phyloP scores from a whole-genome alignment of 768 basidiomycete genomes.

The Boletus fagicola region DNA sequence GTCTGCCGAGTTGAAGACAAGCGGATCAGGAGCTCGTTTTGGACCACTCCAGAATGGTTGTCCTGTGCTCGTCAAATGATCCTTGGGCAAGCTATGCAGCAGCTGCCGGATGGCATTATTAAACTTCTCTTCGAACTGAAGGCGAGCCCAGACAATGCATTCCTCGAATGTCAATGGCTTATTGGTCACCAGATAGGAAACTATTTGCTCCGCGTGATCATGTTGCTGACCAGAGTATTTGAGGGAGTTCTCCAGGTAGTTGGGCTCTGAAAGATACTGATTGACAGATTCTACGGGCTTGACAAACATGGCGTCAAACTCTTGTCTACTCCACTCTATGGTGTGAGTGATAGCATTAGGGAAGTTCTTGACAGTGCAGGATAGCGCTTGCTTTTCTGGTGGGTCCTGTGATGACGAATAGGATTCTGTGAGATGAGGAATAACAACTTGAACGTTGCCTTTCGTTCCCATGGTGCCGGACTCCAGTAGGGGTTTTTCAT shows the following conservation, averaged over 20 bases:
- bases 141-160: slow-evolving; percentile 94
- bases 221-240: slow-evolving; percentile 91
- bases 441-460: slow-evolving; percentile 93
- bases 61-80: slow-evolving; percentile 85
- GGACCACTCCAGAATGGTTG: slow-evolving; percentile 99
- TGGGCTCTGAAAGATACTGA: slow-evolving; percentile 94
- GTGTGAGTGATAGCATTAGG: slow-evolving; percentile 97
- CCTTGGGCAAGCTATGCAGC: slow-evolving; percentile 91
- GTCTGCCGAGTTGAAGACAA: slow-evolving; percentile 82
- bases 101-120: slow-evolving; percentile 92
- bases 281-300: slow-evolving; percentile 94
- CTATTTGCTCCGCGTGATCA: slow-evolving; percentile 85
- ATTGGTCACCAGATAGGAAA: slow-evolving; percentile 84
- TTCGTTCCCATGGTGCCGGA: slow-evolving; percentile 98
- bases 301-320: slow-evolving; percentile 91
- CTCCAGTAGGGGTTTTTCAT: slow-evolving; percentile 91
- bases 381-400: slow-evolving; percentile 95
- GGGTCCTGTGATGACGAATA: slow-evolving; percentile 98
- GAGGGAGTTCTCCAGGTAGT: slow-evolving; percentile 86
- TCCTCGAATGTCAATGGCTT: slow-evolving; percentile 96
- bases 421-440: slow-evolving; percentile 93
- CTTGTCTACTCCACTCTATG: slow-evolving; percentile 96
- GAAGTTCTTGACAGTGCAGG: slow-evolving; percentile 98
- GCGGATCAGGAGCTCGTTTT: slow-evolving; percentile 91
- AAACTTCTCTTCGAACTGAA: slow-evolving; percentile 94